These are phyloP conservation scores for Zygosaccharomyces bisporus DNA, from an alignment of 805 yeast genomes.

Conservation along the genomic window DNA sequence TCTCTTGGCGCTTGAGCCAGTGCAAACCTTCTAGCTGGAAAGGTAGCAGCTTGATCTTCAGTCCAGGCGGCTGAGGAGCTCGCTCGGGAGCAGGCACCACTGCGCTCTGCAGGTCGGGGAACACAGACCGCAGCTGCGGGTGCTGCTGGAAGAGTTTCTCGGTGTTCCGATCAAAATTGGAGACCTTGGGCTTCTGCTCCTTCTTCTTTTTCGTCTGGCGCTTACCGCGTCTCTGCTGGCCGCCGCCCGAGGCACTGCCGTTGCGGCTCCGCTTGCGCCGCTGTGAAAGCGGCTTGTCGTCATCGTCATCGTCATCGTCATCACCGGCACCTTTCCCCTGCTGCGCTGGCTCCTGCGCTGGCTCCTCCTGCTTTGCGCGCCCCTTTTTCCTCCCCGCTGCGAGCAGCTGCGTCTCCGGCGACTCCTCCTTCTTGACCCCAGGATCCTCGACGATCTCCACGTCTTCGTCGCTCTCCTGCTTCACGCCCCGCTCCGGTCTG, in stretches of 20 bases:
- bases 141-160: conserved; percentile 65
- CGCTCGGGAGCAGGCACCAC: conserved; percentile 47
- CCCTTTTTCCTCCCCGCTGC: too few species aligned
- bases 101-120: conserved; percentile 54
- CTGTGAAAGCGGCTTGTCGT: conserved; percentile 23
- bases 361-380: too few species aligned
- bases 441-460: not conserved
- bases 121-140: conserved; percentile 71
- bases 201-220: conserved; percentile 16
- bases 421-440: conserved; percentile 5
- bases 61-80: conserved; percentile 73
- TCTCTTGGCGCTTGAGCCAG: conserved; percentile 77
- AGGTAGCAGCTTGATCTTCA: conserved; percentile 72
- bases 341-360: not conserved
- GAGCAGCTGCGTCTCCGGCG: not conserved
- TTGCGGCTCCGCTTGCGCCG: conserved; percentile 12
- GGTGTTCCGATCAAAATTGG: conserved; percentile 69
- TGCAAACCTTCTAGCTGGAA: conserved; percentile 91
- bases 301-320: conserved; percentile 31
- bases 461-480: conserved; percentile 6
- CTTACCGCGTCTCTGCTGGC: not conserved
- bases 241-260: not conserved
- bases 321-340: not conserved
- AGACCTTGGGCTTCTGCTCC: conserved; percentile 39
- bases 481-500: not conserved